Evolutionary conservation across 768 basidiomycete species (phyloP), one percentile per base, ranked within the genome.

Genomic region (Royoungia palumana): DNA sequence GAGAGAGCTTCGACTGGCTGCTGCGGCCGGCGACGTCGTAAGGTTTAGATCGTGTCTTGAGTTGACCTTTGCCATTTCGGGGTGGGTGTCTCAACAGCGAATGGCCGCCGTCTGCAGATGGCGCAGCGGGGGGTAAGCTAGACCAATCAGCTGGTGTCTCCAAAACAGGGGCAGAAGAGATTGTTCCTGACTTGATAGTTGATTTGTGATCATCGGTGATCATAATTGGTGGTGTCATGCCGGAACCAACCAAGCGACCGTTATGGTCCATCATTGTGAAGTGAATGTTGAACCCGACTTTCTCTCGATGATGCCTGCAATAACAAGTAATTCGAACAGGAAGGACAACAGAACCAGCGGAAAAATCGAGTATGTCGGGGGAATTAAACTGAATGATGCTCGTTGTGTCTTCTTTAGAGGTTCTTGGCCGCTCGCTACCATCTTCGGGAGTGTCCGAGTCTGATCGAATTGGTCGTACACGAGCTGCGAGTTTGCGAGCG

Each of bases 151-250:
- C 61, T 44, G 78, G 76, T 21, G 70, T 56, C 34, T 67, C 64
- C 41, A 69, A 54, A 30, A 72, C 63, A n/a, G 65, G 42, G 72
- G 75, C 25, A 58, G 52, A 47, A 60, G 66, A 52, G 53, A 63
- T 22, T 16, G 36, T 22, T 42, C 56, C 59, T 12, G 59, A 49
- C 54, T 70, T 67, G 41, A 66, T 57, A 4, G 73, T 80, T 24
- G 90, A 93, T 72, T 99, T 99, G 73, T 99, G 96, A 68, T 99
- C 96, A 72, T 99, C 96, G 2, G 95, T 99, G 57, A 98, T 98
- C 85, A 98, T 94, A 57, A 99, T 94, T 4, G 95, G 92, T 25
- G 84, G 81, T 2, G 93, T 89, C 46, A 75, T 78, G 5, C 92
- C 93, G 8, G 80, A 76, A 13, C 90, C 94, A 45, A 98, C 82